These are phyloP conservation scores for Bullera alba DNA, from an alignment of 768 basidiomycete species.

Conservation along the genomic window DNA sequence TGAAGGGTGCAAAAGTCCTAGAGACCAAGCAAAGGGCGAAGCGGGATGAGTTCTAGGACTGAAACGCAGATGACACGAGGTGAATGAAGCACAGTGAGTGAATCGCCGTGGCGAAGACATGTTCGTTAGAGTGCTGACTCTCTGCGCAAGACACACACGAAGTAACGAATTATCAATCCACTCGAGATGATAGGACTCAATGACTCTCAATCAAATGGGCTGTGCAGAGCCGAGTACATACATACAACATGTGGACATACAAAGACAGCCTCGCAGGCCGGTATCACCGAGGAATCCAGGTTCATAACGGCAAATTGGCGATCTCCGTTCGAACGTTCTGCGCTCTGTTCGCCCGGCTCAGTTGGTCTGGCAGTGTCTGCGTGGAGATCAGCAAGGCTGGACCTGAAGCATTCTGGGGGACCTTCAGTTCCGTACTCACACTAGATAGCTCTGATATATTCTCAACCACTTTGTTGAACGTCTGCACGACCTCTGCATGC, in stretches of 20 bases:
- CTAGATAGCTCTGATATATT: constrained; percentile 25
- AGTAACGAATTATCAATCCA: no score
- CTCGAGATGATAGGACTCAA: no score
- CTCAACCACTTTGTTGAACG: constrained; percentile 21
- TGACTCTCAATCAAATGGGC: no score
- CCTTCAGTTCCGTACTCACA: constrained; percentile 6
- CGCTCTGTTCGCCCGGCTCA: constrained; percentile 32
- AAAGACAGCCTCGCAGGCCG: no score
- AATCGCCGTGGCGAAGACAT: no score
- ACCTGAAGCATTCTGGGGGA: background rate
- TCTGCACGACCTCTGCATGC: constrained; percentile 29
- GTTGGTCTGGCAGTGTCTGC: constrained; percentile 28
- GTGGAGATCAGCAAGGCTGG: background rate
- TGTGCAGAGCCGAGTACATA: no score
- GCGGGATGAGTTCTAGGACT: constrained; percentile 12
- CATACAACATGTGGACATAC: no score
- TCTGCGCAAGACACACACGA: no score
- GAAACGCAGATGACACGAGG: background rate
- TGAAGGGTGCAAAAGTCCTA: constrained; percentile 27
- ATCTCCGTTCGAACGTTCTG: constrained; percentile 34
- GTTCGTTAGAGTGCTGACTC: no score
- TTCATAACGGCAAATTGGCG: constrained; percentile 14
- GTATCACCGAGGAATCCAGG: no score
- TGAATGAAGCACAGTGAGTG: no score
- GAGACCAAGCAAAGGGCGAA: constrained; percentile 32